Percentiles rank a stretch among this genome's conserved stretches.
Conservation (phyloP, 2,329 filamentous ascomycete genomes). For the Aureobasidium sp. region DNA sequence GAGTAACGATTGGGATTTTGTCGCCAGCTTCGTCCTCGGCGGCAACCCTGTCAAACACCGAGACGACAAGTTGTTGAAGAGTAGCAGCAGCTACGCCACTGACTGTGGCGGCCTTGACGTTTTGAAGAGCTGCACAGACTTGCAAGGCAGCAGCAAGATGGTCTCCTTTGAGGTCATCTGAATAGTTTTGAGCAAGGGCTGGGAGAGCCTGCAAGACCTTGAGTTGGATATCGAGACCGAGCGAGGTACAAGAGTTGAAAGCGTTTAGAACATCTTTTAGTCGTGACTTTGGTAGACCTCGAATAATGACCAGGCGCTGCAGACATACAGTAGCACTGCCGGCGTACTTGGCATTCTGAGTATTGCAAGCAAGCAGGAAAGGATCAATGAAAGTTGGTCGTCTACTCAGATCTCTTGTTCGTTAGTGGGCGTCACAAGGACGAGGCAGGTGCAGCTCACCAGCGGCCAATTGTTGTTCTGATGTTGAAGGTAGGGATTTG, state of each 20-base stretch:
- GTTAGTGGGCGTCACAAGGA: conserved; percentile 21
- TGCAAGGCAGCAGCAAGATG: conserved; percentile 76
- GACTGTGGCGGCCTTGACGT: conserved; percentile 85
- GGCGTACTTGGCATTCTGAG: conserved; percentile 84
- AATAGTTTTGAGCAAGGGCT: conserved; percentile 84
- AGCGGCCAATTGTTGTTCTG: conserved; percentile 67
- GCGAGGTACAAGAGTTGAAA: conserved; percentile 68
- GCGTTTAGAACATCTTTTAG: conserved; percentile 83
- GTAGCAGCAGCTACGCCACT: conserved; percentile 97
- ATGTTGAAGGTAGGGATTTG: conserved; percentile 64
- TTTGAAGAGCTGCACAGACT: conserved; percentile 85
- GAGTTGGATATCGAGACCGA: conserved; percentile 80
- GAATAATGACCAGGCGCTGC: conserved; percentile 77
- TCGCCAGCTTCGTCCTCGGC: conserved; percentile 62
- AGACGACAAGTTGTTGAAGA: conserved; percentile 84
- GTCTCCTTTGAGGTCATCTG: conserved; percentile 70
- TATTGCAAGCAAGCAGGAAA: conserved; percentile 86
- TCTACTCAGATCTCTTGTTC: conserved; percentile 65
- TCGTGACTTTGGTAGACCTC: conserved; percentile 69
- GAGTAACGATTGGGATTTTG: conserved; percentile 53
- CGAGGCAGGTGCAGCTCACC: conserved; percentile 40
- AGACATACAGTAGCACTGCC: conserved; percentile 81
- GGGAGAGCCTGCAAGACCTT: conserved; percentile 92
- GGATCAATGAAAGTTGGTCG: conserved; percentile 81
- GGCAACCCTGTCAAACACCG: conserved; percentile 86